These are phyloP conservation scores for Eragrostis tef DNA, from an alignment of 202 grass and related monocot genomes.

Conservation along the genomic window DNA sequence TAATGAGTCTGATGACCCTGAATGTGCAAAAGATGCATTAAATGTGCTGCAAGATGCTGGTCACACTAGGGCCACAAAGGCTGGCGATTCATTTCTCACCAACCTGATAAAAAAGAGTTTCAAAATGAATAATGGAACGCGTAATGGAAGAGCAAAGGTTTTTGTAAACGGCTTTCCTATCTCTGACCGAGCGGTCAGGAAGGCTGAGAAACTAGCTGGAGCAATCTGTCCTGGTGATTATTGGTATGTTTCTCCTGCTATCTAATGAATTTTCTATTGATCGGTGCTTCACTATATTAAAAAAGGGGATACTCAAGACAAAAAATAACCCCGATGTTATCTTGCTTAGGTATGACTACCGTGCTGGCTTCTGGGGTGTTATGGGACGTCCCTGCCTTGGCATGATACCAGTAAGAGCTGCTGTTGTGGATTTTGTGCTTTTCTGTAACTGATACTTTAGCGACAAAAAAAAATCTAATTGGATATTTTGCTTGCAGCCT, in stretches of 20 bases:
- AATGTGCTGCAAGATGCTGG: conserved; percentile 49
- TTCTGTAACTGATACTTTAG: not conserved
- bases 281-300: conserved; percentile 28
- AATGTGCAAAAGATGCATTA: conserved; percentile 53
- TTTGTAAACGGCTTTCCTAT: conserved; percentile 82
- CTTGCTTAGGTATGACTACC: conserved; percentile 77
- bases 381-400: conserved; percentile 76
- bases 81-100: conserved; percentile 68
- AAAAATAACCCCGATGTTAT: conserved; percentile 10
- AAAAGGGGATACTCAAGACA: conserved; percentile 11
- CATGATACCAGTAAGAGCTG: conserved; percentile 88
- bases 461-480: conserved; percentile 28
- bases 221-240: conserved; percentile 80
- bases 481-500: conserved; percentile 56
- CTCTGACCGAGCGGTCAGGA: conserved; percentile 63
- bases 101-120: conserved; percentile 93
- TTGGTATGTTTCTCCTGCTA: conserved; percentile 60
- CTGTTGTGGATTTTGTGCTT: conserved; percentile 30
- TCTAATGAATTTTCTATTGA: conserved; percentile 47
- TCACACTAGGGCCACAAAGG: conserved; percentile 48
- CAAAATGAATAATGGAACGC: conserved; percentile 57
- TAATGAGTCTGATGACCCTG: conserved; percentile 56
- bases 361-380: conserved; percentile 94
- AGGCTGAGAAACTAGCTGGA: conserved; percentile 86
- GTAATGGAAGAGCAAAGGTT: conserved; percentile 61